These are phyloP conservation scores for Cichorium intybus DNA, from an alignment of 140 eudicot species.

Conservation along the genomic window DNA sequence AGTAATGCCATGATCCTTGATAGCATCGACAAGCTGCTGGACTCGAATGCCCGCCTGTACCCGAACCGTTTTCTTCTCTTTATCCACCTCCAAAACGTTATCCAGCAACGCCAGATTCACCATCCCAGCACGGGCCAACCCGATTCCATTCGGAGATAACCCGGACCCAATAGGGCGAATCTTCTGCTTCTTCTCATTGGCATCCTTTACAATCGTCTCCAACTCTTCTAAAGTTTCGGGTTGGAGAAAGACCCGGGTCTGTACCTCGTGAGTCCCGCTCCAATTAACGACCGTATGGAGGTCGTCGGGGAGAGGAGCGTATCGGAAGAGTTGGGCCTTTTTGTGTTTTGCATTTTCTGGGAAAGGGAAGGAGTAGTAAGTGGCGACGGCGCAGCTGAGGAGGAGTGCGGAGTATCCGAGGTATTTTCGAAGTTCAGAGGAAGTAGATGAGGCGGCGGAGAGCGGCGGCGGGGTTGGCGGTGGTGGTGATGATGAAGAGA, in stretches of 20 bases:
- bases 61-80: constrained; percentile 70
- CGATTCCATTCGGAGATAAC: constrained; percentile 84
- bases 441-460: constrained; percentile 52
- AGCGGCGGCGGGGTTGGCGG: constrained; percentile 36
- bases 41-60: constrained; percentile 92
- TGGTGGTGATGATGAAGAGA: constrained; percentile 38
- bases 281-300: constrained; percentile 84
- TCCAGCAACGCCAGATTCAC: constrained; percentile 86
- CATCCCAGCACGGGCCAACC: constrained; percentile 87
- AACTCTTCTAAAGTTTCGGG: constrained; percentile 58
- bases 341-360: constrained; percentile 89
- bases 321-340: constrained; percentile 83
- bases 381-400: constrained; percentile 75
- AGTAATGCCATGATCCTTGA: constrained; percentile 78
- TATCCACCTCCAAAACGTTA: constrained; percentile 86
- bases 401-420: constrained; percentile 76
- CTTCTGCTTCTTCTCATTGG: constrained; percentile 57
- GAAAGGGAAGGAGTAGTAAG: constrained; percentile 95
- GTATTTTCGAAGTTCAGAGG: constrained; percentile 70
- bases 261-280: constrained; percentile 99
- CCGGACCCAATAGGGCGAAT: constrained; percentile 93
- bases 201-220: constrained; percentile 48
- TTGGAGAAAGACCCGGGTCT: constrained; percentile 65
- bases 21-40: constrained; percentile 80
- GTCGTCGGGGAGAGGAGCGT: constrained; percentile 92